Evolutionary conservation across 306 rosid genomes (phyloP).

Genomic region (apple (Malus domestica)): DNA sequence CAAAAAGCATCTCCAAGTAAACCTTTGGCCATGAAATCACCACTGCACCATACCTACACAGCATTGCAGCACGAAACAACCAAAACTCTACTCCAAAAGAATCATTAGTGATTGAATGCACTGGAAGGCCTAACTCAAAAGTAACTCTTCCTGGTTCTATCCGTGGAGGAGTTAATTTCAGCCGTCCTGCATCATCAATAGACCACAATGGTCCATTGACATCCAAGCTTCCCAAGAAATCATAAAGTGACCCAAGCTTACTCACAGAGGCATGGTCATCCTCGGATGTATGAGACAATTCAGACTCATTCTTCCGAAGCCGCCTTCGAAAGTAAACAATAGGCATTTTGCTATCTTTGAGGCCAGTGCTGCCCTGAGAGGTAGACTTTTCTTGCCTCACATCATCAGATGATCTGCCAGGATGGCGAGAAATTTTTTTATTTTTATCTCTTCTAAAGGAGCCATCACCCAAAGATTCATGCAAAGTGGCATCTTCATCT

Average conservation of each 20-base stretch:
- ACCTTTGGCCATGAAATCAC: slow-evolving; percentile 68
- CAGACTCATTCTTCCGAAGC: slow-evolving; percentile 40
- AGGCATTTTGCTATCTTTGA: slow-evolving; percentile 47
- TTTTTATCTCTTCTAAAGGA: slow-evolving; percentile 28
- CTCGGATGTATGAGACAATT: slow-evolving; percentile 24
- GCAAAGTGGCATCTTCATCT: slow-evolving; percentile 32
- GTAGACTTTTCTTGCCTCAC: slow-evolving; percentile 32
- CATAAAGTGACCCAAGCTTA: slow-evolving; percentile 28
- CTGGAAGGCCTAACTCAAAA: slow-evolving; percentile 39
- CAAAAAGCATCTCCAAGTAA: slow-evolving; percentile 78
- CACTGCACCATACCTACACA: slow-evolving; percentile 52
- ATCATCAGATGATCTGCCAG: slow-evolving; percentile 38
- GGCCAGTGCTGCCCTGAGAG: slow-evolving; percentile 30
- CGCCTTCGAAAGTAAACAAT: slow-evolving; percentile 79
- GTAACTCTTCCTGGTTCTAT: slow-evolving; percentile 37
- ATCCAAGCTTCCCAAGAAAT: slow-evolving; percentile 20
- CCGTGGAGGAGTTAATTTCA: slow-evolving; percentile 29
- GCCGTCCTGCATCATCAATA: slow-evolving; percentile 46
- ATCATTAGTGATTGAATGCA: slow-evolving; percentile 26
- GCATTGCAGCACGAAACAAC: slow-evolving; percentile 39
- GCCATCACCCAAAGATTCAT: slow-evolving; percentile 21
- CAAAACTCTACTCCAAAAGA: slow-evolving; percentile 37
- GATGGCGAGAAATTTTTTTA: slow-evolving; percentile 22
- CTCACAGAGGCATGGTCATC: slow-evolving; percentile 17
- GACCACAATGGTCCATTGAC: slow-evolving; percentile 43